phyloP scores from a whole-genome alignment of 1,284 basidiomycete genomes.

The Thelephora terrestris region DNA sequence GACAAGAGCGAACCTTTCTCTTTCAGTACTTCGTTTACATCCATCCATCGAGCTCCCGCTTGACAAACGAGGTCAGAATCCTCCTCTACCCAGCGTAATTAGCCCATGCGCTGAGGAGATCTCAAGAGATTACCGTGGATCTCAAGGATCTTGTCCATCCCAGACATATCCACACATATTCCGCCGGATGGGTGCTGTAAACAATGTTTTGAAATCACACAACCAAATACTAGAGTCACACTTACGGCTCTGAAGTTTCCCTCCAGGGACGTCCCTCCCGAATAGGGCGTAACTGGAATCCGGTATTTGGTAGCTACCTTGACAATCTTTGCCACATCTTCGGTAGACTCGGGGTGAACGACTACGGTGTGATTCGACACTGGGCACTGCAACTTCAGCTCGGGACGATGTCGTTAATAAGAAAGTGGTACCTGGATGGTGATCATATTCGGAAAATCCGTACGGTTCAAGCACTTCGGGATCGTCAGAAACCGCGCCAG shows the following conservation, averaged over 20 bases:
- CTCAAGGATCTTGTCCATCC: conserved; percentile 77
- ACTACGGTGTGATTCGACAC: conserved; percentile 47
- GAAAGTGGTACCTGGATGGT: conserved; percentile 39
- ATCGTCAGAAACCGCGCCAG: conserved; percentile 39
- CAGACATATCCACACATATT: conserved; percentile 60
- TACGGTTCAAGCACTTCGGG: conserved; percentile 42
- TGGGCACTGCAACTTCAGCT: conserved; percentile 12
- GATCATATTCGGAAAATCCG: conserved; percentile 47
- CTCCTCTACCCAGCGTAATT: conserved; percentile 34
- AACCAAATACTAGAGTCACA: conserved; percentile 11
- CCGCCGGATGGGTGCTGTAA: conserved; percentile 18
- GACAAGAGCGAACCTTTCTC: conserved; percentile 38
- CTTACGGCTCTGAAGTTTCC: conserved; percentile 50
- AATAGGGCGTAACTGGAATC: conserved; percentile 49
- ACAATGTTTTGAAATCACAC: neutral
- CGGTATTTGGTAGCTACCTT: conserved; percentile 47
- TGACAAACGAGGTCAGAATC: conserved; percentile 80
- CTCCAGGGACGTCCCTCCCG: conserved; percentile 55
- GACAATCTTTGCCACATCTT: conserved; percentile 51
- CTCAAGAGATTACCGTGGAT: conserved; percentile 49
- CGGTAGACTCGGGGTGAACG: conserved; percentile 39
- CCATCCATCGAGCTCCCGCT: conserved; percentile 81
- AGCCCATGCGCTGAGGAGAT: neutral
- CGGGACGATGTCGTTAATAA: neutral
- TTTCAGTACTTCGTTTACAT: conserved; percentile 68